Base-by-base conservation (phyloP, 2,329 filamentous ascomycete genomes). In the Aureobasidium sp. region DNA sequence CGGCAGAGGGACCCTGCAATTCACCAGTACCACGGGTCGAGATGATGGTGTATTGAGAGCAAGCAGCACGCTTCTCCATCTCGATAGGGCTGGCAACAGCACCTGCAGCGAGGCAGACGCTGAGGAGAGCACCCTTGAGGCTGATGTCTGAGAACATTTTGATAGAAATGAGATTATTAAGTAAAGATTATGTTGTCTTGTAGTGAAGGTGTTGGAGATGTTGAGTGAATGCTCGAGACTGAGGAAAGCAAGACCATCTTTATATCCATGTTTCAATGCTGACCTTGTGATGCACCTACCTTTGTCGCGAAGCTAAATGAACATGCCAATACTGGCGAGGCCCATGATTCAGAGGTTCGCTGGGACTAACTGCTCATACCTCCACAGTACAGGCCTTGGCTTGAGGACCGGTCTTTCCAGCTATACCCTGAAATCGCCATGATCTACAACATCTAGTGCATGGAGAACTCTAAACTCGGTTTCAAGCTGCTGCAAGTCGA, bases 11-110 rank as follows among this genome's bases (percentile, higher is more conserved):
- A 2, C 68, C 68, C 46, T 69, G 68, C 10, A 61, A 10, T 58
- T 70, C 68, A 15, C 66, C 65, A 1, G 68, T 70, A 46, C 69
- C 69, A 12, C 69, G 66, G 12, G 68, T 70, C 48, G 68, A 63
- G 63, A 71, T 68, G 63, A 70, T 64, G 17, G 67, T 62, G 52
- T 62, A 62, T 13, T 34, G 13, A 13, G 61, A 56, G 52, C 61
- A 62, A n/a, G 51, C 61, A 23, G 61, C 61, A 37, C 32, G 27
- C 44, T 44, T 50, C 52, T 62, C 61, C 15, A 62, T 46, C 52
- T 62, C 61, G 27, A 62, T 46, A 34, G 56, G 56, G 46, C 7
- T 60, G 46, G 56, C 56, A 10, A 51, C 7, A 12, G 46, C 46
- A 44, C 39, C 53, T 46, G 27, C 53, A 44, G 53, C 53, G 27